These are phyloP conservation scores for Drosera spatulata DNA, from an alignment of 179 eudicot species.

Conservation along the genomic window DNA sequence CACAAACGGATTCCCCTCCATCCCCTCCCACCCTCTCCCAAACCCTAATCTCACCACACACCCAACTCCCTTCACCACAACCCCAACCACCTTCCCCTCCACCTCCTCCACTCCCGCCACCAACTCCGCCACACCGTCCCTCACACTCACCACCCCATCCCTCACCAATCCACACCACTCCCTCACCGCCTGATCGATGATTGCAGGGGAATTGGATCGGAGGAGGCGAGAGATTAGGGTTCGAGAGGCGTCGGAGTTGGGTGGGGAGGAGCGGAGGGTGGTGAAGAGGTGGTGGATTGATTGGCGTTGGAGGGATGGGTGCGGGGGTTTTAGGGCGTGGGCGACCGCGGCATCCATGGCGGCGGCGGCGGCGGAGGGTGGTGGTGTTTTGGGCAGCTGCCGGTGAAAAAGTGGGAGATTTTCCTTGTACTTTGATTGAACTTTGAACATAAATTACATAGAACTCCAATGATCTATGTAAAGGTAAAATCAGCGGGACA, in stretches of 20 bases:
- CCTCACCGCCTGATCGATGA: conserved; percentile 80
- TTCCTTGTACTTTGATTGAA: too few species aligned
- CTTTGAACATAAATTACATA: too few species aligned
- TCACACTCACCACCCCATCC: conserved; percentile 30
- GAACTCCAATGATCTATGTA: too few species aligned
- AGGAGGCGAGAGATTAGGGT: conserved; percentile 57
- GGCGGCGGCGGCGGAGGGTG: too few species aligned
- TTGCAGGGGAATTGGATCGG: conserved; percentile 50
- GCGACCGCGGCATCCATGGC: too few species aligned
- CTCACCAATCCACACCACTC: conserved; percentile 68
- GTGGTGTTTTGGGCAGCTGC: too few species aligned
- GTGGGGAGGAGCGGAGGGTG: conserved; percentile 45
- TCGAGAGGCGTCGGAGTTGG: conserved; percentile 34
- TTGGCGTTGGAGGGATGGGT: conserved; percentile 73
- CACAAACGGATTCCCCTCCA: conserved; percentile 68
- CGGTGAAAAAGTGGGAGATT: too few species aligned
- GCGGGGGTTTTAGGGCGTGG: conserved; percentile 13
- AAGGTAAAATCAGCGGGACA: too few species aligned
- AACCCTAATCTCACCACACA: conserved; percentile 66
- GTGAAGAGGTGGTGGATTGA: conserved; percentile 77
- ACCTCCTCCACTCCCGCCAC: conserved; percentile 71
- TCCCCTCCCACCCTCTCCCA: conserved; percentile 12
- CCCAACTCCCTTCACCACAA: conserved; percentile 61
- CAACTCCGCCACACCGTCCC: conserved; percentile 51
- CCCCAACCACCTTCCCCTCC: conserved; percentile 33